Percentiles rank a stretch among this genome's conserved stretches.
Evolutionary conservation across 2,329 filamentous ascomycete species (phyloP).

Genomic region (Alternaria sp.): DNA sequence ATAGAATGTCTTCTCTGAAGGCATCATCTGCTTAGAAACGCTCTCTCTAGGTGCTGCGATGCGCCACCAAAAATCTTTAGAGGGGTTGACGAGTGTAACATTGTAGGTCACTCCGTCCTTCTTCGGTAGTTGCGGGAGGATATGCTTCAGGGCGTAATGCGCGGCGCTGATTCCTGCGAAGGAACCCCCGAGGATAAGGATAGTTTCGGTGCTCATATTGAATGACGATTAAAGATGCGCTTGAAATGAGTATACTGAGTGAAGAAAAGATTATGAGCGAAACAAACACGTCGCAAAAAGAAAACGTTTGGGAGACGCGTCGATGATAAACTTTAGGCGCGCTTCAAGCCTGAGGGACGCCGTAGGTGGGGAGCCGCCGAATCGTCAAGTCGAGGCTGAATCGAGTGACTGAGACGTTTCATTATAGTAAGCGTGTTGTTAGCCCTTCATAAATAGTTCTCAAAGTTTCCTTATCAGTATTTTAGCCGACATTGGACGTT

Average conservation of each 20-base stretch:
- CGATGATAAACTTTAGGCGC: slow-evolving; percentile 21
- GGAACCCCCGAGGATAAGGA: slow-evolving; percentile 48
- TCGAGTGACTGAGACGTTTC: slow-evolving; percentile 8
- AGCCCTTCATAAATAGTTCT: slow-evolving; percentile 5
- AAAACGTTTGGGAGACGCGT: slow-evolving; percentile 16
- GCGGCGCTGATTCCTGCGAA: slow-evolving; percentile 48
- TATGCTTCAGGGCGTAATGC: slow-evolving; percentile 48
- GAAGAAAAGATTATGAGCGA: slow-evolving; percentile 7
- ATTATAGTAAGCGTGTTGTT: neutral
- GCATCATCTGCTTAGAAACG: slow-evolving; percentile 60
- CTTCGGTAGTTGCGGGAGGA: slow-evolving; percentile 46
- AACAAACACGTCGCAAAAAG: slow-evolving; percentile 15
- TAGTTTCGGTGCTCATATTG: slow-evolving; percentile 47
- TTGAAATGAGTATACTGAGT: slow-evolving; percentile 13
- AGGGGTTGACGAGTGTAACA: slow-evolving; percentile 64
- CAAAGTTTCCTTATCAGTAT: neutral
- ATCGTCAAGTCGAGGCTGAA: slow-evolving; percentile 8
- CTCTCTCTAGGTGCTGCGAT: slow-evolving; percentile 63
- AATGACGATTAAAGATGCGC: neutral
- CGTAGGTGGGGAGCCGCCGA: slow-evolving; percentile 29
- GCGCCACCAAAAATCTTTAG: slow-evolving; percentile 63
- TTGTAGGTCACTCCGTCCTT: slow-evolving; percentile 56
- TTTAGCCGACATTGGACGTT: neutral
- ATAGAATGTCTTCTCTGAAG: slow-evolving; percentile 59
- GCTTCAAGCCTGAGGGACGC: slow-evolving; percentile 15